Base-by-base conservation (phyloP, 106 monocot genomes). In the Cymbidium sinense region DNA sequence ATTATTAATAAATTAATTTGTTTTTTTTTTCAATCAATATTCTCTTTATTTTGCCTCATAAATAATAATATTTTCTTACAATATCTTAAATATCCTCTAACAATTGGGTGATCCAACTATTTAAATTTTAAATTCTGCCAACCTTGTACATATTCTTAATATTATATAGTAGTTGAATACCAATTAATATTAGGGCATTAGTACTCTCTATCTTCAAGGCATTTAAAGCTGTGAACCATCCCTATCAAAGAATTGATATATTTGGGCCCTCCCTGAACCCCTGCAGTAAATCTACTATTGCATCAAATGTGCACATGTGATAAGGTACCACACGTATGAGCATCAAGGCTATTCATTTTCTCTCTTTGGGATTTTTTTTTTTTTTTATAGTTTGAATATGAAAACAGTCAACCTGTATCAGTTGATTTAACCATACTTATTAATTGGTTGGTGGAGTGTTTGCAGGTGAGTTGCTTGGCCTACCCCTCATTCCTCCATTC, bases 401-500 rank as follows among this genome's bases (percentile, higher is more conserved):
- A n/a, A 41, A 7, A 5, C 23, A 58, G 23, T n/a, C 6, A 23
- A 58, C 2, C 58, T n/a, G 58, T 58, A 58, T 23, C 58, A 58
- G 58, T 23, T 58, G n/a, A 58, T 58, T 23, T 58, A 58, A 58
- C n/a, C n/a, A 58, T 58, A n/a, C n/a, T 58, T 23, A n/a, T 58
- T 58, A 58, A 47, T 58, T 67, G 1, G 4, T 67, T 7, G 30
- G 12, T 67, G 67, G 0, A 17, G 13, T 58, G 23, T 41, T 41
- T 83, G 83, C 86, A 98, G 98, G 94, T 71, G 81, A 89, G 25
- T 83, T 98, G 13, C 88, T 98, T 4, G 92, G 98, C 0, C 79
- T 98, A 12, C 98, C 98, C 17, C 88, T 98, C 28, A 83, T 90
- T 27, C 98, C 98, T 10, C 81, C 98, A 0, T 72, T 94, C 84